These are phyloP conservation scores for Agapanthus africanus DNA, from an alignment of 106 monocot species.

Conservation along the genomic window DNA sequence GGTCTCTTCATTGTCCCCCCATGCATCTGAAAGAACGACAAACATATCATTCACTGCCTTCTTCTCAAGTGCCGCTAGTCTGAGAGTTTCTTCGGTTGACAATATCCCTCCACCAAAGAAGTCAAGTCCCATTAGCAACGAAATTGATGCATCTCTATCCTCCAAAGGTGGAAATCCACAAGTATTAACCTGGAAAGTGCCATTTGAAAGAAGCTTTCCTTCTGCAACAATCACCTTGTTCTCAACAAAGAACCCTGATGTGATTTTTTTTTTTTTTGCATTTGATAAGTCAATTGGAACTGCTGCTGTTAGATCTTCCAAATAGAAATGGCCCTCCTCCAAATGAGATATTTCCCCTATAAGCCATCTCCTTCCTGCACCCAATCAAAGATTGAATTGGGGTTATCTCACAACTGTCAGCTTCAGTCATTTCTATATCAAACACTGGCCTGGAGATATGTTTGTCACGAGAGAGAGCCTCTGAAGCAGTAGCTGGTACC, in stretches of 20 bases:
- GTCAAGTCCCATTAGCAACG: conserved; percentile 76
- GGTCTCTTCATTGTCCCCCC: conserved; percentile 85
- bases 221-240: conserved; percentile 90
- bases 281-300: conserved; percentile 77
- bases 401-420: conserved; percentile 69
- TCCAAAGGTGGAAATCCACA: conserved; percentile 98
- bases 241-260: conserved; percentile 90
- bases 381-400: conserved; percentile 87
- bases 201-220: conserved; percentile 79
- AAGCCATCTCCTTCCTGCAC: conserved; percentile 86
- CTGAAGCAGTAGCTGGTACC: conserved; percentile 73
- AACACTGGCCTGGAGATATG: conserved; percentile 75
- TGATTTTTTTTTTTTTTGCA: conserved; percentile 93
- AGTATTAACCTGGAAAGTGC: conserved; percentile 87
- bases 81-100: conserved; percentile 73
- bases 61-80: conserved; percentile 65
- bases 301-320: conserved; percentile 89
- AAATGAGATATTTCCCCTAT: conserved; percentile 95
- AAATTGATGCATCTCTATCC: conserved; percentile 68
- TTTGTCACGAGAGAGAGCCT: conserved; percentile 80
- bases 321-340: conserved; percentile 82
- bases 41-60: conserved; percentile 97
- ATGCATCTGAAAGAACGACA: conserved; percentile 93
- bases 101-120: conserved; percentile 79
- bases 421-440: conserved; percentile 42